Evolutionary conservation across 2,329 filamentous ascomycete species (phyloP).

Genomic region (Stachybotrys elegans): DNA sequence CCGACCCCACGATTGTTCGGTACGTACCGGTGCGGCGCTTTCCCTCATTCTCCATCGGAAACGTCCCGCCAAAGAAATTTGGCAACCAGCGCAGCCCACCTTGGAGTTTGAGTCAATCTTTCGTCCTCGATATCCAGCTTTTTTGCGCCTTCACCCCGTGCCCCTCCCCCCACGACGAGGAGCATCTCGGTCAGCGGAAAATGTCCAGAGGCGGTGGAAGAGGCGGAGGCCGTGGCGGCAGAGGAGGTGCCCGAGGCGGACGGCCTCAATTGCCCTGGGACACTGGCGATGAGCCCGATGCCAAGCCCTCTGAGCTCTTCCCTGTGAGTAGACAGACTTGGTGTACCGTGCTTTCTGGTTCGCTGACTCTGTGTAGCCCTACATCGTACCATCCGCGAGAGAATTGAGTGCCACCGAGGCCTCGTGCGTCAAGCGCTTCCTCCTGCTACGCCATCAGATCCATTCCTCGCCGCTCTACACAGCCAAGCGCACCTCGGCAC

Average conservation of each 20-base stretch:
- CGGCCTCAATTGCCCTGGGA: slow-evolving; percentile 47
- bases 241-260: slow-evolving; percentile 41
- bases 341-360: neutral
- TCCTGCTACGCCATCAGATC: slow-evolving; percentile 52
- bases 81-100: too few species aligned
- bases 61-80: too few species aligned
- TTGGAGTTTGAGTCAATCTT: too few species aligned
- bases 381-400: slow-evolving; percentile 41
- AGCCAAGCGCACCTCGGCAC: slow-evolving; percentile 39
- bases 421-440: slow-evolving; percentile 43
- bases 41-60: too few species aligned
- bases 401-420: slow-evolving; percentile 39
- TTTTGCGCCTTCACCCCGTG: too few species aligned
- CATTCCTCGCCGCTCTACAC: slow-evolving; percentile 53
- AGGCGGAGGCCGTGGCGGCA: slow-evolving; percentile 46
- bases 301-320: slow-evolving; percentile 54
- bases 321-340: slow-evolving; percentile 35
- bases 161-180: neutral
- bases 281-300: slow-evolving; percentile 49
- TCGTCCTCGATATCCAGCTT: too few species aligned
- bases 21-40: too few species aligned
- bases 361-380: slow-evolving; percentile 33
- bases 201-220: slow-evolving; percentile 51
- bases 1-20: too few species aligned
- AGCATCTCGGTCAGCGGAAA: too few species aligned